phyloP scores from a whole-genome alignment of 176 grass and related monocot species.

The Musa acuminata region DNA sequence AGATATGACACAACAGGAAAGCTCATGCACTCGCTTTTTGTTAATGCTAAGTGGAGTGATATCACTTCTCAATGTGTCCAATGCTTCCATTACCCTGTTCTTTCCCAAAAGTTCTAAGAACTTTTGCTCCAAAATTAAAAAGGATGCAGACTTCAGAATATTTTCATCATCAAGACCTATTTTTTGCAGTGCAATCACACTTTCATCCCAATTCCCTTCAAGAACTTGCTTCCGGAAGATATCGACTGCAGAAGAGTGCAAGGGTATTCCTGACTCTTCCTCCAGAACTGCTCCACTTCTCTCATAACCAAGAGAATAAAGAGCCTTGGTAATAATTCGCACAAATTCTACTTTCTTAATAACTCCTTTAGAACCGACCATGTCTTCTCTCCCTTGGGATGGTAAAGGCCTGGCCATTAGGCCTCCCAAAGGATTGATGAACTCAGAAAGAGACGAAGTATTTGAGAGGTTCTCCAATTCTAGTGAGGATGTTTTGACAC shows the following conservation, averaged over 20 bases:
- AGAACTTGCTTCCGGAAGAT: slow-evolving; percentile 73
- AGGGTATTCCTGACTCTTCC: slow-evolving; percentile 83
- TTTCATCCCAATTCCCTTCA: slow-evolving; percentile 61
- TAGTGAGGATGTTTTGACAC: slow-evolving; percentile 64
- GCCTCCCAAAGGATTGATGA: slow-evolving; percentile 69
- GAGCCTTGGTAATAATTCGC: slow-evolving; percentile 72
- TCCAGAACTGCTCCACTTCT: slow-evolving; percentile 65
- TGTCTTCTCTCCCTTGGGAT: slow-evolving; percentile 57
- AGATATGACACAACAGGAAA: slow-evolving; percentile 54
- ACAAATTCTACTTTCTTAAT: slow-evolving; percentile 86
- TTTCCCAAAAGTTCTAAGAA: slow-evolving; percentile 69
- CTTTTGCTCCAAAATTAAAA: slow-evolving; percentile 85
- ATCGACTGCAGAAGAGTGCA: slow-evolving; percentile 49
- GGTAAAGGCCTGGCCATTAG: slow-evolving; percentile 79
- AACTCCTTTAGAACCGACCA: slow-evolving; percentile 70
- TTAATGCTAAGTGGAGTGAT: slow-evolving; percentile 67
- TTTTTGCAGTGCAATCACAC: slow-evolving; percentile 56
- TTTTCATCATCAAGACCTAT: slow-evolving; percentile 53
- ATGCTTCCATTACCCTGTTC: slow-evolving; percentile 47
- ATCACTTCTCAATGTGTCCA: slow-evolving; percentile 58
- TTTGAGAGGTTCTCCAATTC: slow-evolving; percentile 36
- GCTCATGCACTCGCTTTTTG: slow-evolving; percentile 58
- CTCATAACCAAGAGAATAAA: slow-evolving; percentile 82
- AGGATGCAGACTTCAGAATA: slow-evolving; percentile 48
- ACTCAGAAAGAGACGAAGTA: slow-evolving; percentile 38